Conservation (phyloP, 208 protist genomes). For the Wallacemonas sp. region DNA sequence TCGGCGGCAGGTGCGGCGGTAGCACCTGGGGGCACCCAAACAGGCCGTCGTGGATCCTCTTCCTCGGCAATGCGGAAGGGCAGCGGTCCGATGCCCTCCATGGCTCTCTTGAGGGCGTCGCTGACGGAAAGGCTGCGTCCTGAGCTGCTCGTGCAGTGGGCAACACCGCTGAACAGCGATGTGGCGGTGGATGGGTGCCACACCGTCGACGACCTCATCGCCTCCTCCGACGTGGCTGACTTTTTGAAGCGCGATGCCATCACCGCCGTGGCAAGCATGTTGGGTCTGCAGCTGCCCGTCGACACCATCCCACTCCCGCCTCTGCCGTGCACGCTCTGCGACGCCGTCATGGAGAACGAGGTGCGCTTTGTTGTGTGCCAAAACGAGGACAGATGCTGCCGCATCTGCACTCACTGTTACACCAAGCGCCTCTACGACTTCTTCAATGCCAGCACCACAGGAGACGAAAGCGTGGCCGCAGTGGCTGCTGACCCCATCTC, state of each 20-base stretch:
- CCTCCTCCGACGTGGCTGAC: constrained; percentile 23
- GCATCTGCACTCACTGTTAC: constrained; percentile 82
- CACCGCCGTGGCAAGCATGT: constrained; percentile 46
- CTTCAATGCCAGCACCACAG: not conserved
- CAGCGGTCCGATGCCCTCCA: no score
- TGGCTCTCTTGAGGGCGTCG: not conserved
- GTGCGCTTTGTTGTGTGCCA: constrained; percentile 77
- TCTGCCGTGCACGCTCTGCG: constrained; percentile 50
- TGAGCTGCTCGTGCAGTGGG: constrained; percentile 47
- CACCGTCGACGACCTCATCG: constrained; percentile 25
- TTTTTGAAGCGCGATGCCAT: constrained; percentile 52
- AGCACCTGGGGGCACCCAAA: no score
- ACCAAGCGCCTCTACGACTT: constrained; percentile 37
- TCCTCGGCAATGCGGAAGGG: no score
- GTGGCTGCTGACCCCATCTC: not conserved
- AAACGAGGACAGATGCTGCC: constrained; percentile 47
- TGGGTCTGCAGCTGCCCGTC: constrained; percentile 61
- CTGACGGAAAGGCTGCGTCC: constrained; percentile 22
- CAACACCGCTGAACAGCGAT: constrained; percentile 40
- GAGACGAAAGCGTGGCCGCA: not conserved
- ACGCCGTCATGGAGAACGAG: constrained; percentile 63
- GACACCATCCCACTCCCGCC: constrained; percentile 25
- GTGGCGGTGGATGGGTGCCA: constrained; percentile 26
- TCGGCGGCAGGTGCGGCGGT: no score
- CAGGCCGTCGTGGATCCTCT: no score